A percentile compares a stretch with the other conserved stretches of the same genome.
These are phyloP conservation scores for Dictyophora rubrovolvata DNA, from an alignment of 768 basidiomycete genomes.

Conservation along the genomic window DNA sequence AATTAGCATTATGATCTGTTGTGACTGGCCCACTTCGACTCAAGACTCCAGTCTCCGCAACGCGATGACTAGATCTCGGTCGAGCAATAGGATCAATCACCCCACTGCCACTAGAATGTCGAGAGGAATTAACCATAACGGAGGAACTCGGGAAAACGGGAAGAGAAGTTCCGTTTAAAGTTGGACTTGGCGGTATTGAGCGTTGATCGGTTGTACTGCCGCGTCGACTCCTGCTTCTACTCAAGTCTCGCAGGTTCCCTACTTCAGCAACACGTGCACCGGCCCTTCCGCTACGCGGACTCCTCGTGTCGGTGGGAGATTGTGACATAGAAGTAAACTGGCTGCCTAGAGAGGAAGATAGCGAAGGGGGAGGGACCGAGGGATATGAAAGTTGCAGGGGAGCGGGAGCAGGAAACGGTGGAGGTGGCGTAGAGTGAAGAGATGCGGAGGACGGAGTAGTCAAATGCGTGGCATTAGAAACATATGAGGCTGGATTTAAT, in stretches of 20 bases:
- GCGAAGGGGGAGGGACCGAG: constrained; percentile 71
- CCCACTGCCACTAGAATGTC: neutral
- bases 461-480: constrained; percentile 50
- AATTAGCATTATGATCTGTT: neutral
- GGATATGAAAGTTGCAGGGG: constrained; percentile 57
- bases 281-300: constrained; percentile 50
- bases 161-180: neutral
- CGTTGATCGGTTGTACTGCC: constrained; percentile 11
- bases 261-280: constrained; percentile 57
- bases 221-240: constrained; percentile 11
- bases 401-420: constrained; percentile 24
- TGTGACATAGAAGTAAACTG: constrained; percentile 32
- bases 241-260: constrained; percentile 32
- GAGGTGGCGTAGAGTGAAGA: constrained; percentile 31
- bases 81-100: neutral
- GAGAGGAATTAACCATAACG: neutral
- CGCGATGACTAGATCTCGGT: constrained; percentile 3
- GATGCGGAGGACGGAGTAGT: constrained; percentile 65
- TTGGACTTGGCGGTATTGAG: constrained; percentile 6
- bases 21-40: neutral
- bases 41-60: constrained; percentile 5
- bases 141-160: neutral
- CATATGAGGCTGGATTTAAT: constrained; percentile 42
- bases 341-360: constrained; percentile 71
- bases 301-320: constrained; percentile 38